A percentile compares a stretch with the other conserved stretches of the same genome.
Conservation (phyloP, 2,329 filamentous ascomycete genomes). For the Cryoendolithus antarcticus region DNA sequence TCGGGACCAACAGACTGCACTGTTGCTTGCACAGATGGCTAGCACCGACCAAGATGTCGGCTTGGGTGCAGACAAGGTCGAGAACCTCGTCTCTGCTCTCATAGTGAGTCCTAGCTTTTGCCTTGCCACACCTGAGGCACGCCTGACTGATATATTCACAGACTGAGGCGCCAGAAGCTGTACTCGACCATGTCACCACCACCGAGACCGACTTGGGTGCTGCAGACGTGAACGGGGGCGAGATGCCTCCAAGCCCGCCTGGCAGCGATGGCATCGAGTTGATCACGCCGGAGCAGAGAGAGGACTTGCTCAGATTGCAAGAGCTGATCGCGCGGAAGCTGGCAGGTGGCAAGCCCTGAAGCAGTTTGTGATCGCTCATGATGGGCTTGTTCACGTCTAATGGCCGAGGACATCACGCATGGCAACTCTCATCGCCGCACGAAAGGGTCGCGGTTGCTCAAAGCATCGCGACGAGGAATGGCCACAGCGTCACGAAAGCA, state of each 20-base stretch:
- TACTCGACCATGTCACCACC: constrained; percentile 27
- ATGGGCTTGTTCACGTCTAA: too few relatives aligned
- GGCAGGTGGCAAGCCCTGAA: constrained; percentile 17
- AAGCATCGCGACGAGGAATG: too few relatives aligned
- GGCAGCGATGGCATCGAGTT: constrained; percentile 21
- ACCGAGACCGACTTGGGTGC: constrained; percentile 9
- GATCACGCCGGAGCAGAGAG: constrained; percentile 23
- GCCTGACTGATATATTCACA: constrained; percentile 7
- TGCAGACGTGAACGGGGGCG: constrained; percentile 1
- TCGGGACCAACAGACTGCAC: constrained; percentile 52
- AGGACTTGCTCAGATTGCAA: constrained; percentile 22
- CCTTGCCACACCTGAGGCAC: too few relatives aligned
- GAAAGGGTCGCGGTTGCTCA: too few relatives aligned
- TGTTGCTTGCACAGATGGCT: constrained; percentile 49
- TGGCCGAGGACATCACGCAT: too few relatives aligned
- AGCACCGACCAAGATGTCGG: constrained; percentile 38
- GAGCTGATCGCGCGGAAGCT: constrained; percentile 24
- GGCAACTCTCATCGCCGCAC: too few relatives aligned
- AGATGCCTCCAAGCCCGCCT: constrained; percentile 10
- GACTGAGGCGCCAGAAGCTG: constrained; percentile 31
- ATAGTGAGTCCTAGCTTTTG: constrained; percentile 40
- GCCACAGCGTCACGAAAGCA: too few relatives aligned
- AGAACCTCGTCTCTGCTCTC: constrained; percentile 45
- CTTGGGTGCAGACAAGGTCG: constrained; percentile 33
- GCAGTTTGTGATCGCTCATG: too few relatives aligned